Evolutionary conservation across 2,329 filamentous ascomycete species (phyloP).

Genomic region (Cordyceps farinosa): DNA sequence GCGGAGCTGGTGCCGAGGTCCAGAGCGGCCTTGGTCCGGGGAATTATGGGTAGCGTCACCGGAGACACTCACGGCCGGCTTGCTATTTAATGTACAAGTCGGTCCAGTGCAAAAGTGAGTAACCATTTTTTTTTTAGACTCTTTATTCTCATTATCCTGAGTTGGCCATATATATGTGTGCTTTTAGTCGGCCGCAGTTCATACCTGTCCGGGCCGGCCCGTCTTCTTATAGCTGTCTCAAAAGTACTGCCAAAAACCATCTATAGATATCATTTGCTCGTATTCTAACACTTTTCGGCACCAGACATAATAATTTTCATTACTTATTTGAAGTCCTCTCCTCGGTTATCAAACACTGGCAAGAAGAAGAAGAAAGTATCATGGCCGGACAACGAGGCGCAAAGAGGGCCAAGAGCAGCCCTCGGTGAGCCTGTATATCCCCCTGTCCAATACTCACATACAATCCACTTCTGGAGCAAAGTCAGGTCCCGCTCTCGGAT

Average conservation of each 20-base stretch:
- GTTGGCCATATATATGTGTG: too few species aligned
- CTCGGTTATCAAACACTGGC: neutral
- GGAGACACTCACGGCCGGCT: neutral
- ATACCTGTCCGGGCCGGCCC: too few species aligned
- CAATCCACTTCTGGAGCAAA: neutral
- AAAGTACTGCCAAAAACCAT: too few species aligned
- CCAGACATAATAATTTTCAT: too few species aligned
- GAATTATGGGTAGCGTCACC: neutral
- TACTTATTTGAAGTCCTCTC: too few species aligned
- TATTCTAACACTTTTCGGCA: neutral
- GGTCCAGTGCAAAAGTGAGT: neutral
- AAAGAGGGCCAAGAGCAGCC: neutral
- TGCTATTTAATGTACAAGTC: neutral
- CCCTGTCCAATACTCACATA: too few species aligned
- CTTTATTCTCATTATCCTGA: neutral
- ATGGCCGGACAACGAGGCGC: neutral
- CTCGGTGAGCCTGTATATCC: too few species aligned
- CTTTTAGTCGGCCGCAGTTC: too few species aligned
- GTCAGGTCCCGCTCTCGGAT: slow-evolving; percentile 3
- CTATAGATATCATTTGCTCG: too few species aligned
- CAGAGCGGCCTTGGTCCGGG: slow-evolving; percentile 6
- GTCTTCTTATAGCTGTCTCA: too few species aligned
- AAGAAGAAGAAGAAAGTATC: neutral
- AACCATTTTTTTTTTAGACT: neutral
- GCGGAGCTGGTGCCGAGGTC: slow-evolving; percentile 8